phyloP scores from a whole-genome alignment of 768 basidiomycete species.

The Peribolospora baueri region DNA sequence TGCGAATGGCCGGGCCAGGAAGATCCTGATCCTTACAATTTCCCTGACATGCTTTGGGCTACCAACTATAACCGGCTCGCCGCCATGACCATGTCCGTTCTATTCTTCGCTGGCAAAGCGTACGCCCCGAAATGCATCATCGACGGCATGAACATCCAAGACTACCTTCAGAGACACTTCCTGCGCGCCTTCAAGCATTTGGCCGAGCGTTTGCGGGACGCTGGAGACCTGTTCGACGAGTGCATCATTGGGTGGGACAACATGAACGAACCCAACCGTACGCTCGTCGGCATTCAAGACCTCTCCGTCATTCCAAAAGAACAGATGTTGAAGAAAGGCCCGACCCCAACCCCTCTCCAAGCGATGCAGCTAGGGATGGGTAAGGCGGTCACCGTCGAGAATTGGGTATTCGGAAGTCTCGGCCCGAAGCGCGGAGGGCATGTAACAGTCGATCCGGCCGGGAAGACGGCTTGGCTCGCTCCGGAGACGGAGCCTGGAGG shows the following conservation, averaged over 20 bases:
- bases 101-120: slow-evolving; percentile 74
- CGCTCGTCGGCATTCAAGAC: slow-evolving; percentile 46
- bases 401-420: slow-evolving; percentile 52
- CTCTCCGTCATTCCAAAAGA: slow-evolving; percentile 37
- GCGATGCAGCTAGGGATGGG: slow-evolving; percentile 75
- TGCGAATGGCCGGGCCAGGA: slow-evolving; percentile 54
- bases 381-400: slow-evolving; percentile 48
- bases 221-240: slow-evolving; percentile 50
- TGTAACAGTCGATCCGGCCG: slow-evolving; percentile 65
- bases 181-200: slow-evolving; percentile 10
- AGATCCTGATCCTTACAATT: slow-evolving; percentile 38
- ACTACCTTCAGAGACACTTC: slow-evolving; percentile 17
- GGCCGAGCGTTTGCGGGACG: slow-evolving; percentile 23
- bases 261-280: slow-evolving; percentile 82
- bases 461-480: slow-evolving; percentile 50
- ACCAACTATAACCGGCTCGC: slow-evolving; percentile 82
- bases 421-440: slow-evolving; percentile 51
- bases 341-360: slow-evolving; percentile 63
- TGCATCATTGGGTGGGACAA: slow-evolving; percentile 94
- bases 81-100: slow-evolving; percentile 69
- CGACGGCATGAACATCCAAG: slow-evolving; percentile 71
- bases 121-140: slow-evolving; percentile 80
- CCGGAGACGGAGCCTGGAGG: slow-evolving; percentile 21
- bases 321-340: slow-evolving; percentile 65
- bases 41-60: slow-evolving; percentile 88